Conservation (phyloP, 129 eudicot genomes). For the Solidago caesia region DNA sequence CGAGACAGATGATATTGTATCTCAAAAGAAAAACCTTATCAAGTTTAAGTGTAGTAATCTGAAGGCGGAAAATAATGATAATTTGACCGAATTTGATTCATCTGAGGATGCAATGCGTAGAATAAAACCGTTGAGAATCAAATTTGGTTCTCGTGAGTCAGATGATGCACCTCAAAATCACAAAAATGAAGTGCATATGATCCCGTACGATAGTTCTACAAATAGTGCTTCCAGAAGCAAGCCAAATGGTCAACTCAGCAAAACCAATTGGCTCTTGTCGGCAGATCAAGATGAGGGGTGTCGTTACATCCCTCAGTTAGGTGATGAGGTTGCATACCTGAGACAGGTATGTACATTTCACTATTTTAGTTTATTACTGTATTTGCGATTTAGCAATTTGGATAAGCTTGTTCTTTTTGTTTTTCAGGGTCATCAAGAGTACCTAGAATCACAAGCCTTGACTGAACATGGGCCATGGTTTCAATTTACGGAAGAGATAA, state of each 20-base stretch:
- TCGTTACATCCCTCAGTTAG: slow-evolving; percentile 92
- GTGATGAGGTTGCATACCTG: slow-evolving; percentile 79
- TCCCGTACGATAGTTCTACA: slow-evolving; percentile 24
- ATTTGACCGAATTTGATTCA: slow-evolving; percentile 32
- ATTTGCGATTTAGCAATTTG: not conserved
- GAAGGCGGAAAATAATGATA: slow-evolving; percentile 23
- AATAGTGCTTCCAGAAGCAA: slow-evolving; percentile 42
- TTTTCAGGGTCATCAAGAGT: slow-evolving; percentile 83
- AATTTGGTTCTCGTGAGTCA: slow-evolving; percentile 37
- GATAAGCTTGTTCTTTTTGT: not conserved
- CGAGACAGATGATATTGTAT: slow-evolving; percentile 15
- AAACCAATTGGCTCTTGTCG: slow-evolving; percentile 71
- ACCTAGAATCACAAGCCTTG: slow-evolving; percentile 22
- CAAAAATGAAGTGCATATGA: slow-evolving; percentile 28
- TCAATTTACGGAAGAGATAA: slow-evolving; percentile 30
- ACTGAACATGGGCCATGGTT: slow-evolving; percentile 55
- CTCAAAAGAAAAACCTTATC: slow-evolving; percentile 23
- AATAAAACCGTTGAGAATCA: slow-evolving; percentile 52
- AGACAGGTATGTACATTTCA: slow-evolving; percentile 53
- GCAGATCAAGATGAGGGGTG: slow-evolving; percentile 60
- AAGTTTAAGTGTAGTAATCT: slow-evolving; percentile 26
- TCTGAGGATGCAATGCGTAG: slow-evolving; percentile 51
- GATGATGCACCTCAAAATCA: slow-evolving; percentile 32
- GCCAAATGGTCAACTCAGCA: slow-evolving; percentile 27
- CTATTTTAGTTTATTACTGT: not conserved